Conservation (phyloP, 2,329 filamentous ascomycete genomes). For the Diaporthe velutina region DNA sequence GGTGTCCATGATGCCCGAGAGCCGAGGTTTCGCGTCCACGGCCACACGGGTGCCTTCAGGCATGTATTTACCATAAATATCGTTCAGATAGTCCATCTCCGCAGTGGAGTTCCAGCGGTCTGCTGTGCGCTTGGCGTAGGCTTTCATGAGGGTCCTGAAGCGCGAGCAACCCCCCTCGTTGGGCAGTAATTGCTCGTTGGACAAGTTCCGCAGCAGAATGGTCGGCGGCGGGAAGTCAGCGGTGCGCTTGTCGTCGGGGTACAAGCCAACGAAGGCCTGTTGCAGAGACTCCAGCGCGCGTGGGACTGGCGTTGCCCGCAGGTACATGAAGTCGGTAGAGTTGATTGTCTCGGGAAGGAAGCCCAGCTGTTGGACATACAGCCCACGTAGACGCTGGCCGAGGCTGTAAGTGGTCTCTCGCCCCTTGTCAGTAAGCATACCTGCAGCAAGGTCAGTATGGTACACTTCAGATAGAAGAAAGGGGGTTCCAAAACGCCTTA, state of each 20-base stretch:
- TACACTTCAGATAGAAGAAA: neutral
- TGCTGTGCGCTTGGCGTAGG: conserved; percentile 79
- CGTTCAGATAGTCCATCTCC: conserved; percentile 88
- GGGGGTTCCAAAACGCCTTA: neutral
- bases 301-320: conserved; percentile 80
- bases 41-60: conserved; percentile 77
- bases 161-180: conserved; percentile 82
- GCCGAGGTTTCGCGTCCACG: conserved; percentile 85
- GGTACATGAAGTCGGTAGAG: conserved; percentile 72
- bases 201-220: conserved; percentile 73
- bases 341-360: conserved; percentile 74
- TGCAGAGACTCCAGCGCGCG: conserved; percentile 84
- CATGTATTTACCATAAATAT: conserved; percentile 87
- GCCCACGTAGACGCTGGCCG: conserved; percentile 74
- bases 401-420: conserved; percentile 79
- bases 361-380: conserved; percentile 81
- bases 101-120: conserved; percentile 80
- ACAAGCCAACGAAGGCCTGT: conserved; percentile 81
- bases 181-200: conserved; percentile 84
- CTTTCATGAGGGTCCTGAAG: conserved; percentile 76
- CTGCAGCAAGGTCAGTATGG: neutral
- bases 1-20: conserved; percentile 94
- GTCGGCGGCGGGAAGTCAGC: conserved; percentile 69
- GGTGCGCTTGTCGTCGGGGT: conserved; percentile 66
- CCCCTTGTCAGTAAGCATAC: conserved; percentile 82